Evolutionary conservation across 192 early-diverging fungal genomes (phyloP).

Genomic region (Backusella australiensis): DNA sequence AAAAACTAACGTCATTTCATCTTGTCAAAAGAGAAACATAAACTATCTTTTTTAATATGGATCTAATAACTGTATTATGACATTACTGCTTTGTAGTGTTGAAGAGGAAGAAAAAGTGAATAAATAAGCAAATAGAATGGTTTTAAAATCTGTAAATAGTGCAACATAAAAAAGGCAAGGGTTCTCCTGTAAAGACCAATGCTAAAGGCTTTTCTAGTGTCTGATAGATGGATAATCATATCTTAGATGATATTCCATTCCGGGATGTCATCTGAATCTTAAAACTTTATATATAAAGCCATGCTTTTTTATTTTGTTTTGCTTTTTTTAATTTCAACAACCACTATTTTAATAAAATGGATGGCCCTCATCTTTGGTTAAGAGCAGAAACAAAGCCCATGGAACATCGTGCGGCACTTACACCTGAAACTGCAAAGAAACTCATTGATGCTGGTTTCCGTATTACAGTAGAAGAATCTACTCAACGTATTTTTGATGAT

Average conservation of each 20-base stretch:
- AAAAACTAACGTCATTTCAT: background rate
- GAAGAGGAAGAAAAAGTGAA: too few relatives aligned
- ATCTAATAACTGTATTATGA: background rate
- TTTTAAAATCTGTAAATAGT: too few relatives aligned
- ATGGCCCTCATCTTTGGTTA: constrained; percentile 76
- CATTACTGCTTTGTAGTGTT: too few relatives aligned
- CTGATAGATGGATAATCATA: background rate
- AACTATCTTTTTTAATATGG: background rate
- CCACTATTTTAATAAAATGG: constrained; percentile 10
- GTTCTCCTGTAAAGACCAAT: background rate
- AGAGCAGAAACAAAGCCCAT: constrained; percentile 96
- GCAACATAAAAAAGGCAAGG: too few relatives aligned
- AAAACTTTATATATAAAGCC: constrained; percentile 5
- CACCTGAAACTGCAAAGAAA: constrained; percentile 77
- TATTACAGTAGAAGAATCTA: constrained; percentile 85
- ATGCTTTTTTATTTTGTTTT: background rate
- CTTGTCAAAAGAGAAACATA: background rate
- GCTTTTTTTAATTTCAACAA: background rate
- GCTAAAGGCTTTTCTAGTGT: background rate
- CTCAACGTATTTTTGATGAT: constrained; percentile 84
- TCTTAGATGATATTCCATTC: background rate
- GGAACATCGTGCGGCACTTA: constrained; percentile 91
- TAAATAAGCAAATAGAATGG: too few relatives aligned
- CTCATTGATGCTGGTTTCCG: constrained; percentile 79
- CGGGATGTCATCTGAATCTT: background rate